Evolutionary conservation across 1,284 basidiomycete genomes (phyloP), one percentile per base, ranked within the genome.

Genomic region (Bondarzewia mesenterica): DNA sequence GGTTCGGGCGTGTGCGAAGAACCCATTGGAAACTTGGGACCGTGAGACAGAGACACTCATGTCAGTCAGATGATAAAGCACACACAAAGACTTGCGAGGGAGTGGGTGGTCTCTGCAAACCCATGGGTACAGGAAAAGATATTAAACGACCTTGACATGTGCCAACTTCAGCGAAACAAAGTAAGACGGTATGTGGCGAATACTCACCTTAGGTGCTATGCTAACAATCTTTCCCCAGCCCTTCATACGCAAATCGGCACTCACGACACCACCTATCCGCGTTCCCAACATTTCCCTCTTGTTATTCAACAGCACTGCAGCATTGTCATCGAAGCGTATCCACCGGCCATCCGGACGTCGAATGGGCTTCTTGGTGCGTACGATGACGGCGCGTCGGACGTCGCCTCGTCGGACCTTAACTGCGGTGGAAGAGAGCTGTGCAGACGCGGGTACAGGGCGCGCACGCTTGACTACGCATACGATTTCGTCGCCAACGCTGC

Each of bases 231-330:
- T 98, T 14, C 87, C 84, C 94, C 94, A 99, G 1, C 93, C 93
- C 63, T 88, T 91, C 69, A 87, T 79, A 55, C 93, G 77, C 60
- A 98, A 66, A 61, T 97, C 94, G 4, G 87, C 85, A 52, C 89
- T 93, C 16, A 98, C 94, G 36, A 95, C 85, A 0, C 95, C 93
- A 60, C 88, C 89, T 54, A 99, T 92, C 59, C 95, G 82, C 50
- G 94, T 96, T 6, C 93, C 95, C 52, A 98, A 65, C 84, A 98
- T 93, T 69, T 99, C 95, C 58, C 87, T 82, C 72, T 97, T 98
- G 73, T 92, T 92, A 69, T 99, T 99, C 52, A 99, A 68, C 25
- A 99, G 71, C 1, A 99, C 93, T 27, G 86, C 94, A 0, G 96
- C 96, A 62, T 98, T 98, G 75, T 99, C 96, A 69, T 99, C 96